phyloP scores from a whole-genome alignment of 148 eudicot genomes.

The Nepenthes gracilis region DNA sequence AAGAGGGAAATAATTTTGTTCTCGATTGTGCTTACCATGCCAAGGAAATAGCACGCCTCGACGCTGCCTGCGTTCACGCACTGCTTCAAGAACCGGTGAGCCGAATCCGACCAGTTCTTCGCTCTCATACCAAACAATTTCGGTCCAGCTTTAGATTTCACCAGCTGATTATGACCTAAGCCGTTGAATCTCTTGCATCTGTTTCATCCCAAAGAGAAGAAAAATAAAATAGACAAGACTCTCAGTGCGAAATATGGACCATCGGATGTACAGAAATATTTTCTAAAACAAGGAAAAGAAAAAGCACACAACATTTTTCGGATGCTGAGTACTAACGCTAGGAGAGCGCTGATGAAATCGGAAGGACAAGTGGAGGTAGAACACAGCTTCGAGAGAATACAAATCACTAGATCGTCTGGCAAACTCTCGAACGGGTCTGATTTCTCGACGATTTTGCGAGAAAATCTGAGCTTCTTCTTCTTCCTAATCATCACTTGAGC shows the following conservation, averaged over 20 bases:
- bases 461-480: too few relatives aligned
- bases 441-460: too few relatives aligned
- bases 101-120: slow-evolving; percentile 31
- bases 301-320: neutral
- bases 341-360: slow-evolving; percentile 32
- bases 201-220: slow-evolving; percentile 7
- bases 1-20: too few relatives aligned
- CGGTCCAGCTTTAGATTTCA: slow-evolving; percentile 22
- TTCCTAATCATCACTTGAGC: too few relatives aligned
- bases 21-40: slow-evolving; percentile 24
- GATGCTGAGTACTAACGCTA: slow-evolving; percentile 24
- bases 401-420: slow-evolving; percentile 45
- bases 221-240: neutral
- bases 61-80: slow-evolving; percentile 34
- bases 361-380: slow-evolving; percentile 38
- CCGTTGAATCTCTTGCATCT: slow-evolving; percentile 39
- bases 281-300: neutral
- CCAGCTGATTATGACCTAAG: slow-evolving; percentile 23
- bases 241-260: neutral
- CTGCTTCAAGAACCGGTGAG: slow-evolving; percentile 36
- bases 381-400: slow-evolving; percentile 32
- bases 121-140: slow-evolving; percentile 34
- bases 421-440: slow-evolving; percentile 32
- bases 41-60: slow-evolving; percentile 43
- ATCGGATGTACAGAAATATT: neutral